Base-by-base conservation (phyloP, 1,139 yeast genomes). In the Meyerozyma sp. region DNA sequence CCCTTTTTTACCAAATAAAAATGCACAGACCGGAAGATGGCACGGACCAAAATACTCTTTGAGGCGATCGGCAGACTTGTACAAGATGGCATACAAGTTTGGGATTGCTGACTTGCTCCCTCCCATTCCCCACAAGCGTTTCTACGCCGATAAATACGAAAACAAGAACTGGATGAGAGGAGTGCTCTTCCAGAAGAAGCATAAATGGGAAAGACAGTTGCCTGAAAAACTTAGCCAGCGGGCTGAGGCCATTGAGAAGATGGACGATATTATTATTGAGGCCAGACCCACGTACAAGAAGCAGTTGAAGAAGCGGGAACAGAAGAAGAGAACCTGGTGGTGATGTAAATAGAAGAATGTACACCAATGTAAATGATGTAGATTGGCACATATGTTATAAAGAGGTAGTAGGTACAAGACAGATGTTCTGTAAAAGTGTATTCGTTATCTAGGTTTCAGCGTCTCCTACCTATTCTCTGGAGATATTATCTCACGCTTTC, bases 1-100 rank as follows among this genome's bases (percentile, higher is more conserved):
- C 63, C 98, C 98, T 43, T 93, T 93, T 62, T 65, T 89, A 45
- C 84, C 95, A 25, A 90, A 89, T 61, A 84, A 79, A 58, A 90
- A 91, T 62, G 90, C 95, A 13, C 79, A 84, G 26, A 87, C 95
- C 16, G 81, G 87, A 16, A 75, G 70, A 53, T 81, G 85, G 71
- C 94, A 88, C 55, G 82, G 82, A 43, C 87, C 98, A 21, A 75
- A 81, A 50, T 87, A 80, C 64, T 87, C 96, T 10, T 70, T 83
- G 56, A 81, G 97, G 65, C 79, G 94, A 57, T 93, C 90, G 57
- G 82, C 94, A 20, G 96, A 84, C 54, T 68, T 93, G 44, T 90
- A 76, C 73, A 91, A 91, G 66, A 67, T 86, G 57, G 97, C 98
- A 5, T 75, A 79, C 58, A 78, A 84, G 55, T 86, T 79, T 57